Conservation (phyloP, 306 rosid genomes). For the Fagus sylvatica region DNA sequence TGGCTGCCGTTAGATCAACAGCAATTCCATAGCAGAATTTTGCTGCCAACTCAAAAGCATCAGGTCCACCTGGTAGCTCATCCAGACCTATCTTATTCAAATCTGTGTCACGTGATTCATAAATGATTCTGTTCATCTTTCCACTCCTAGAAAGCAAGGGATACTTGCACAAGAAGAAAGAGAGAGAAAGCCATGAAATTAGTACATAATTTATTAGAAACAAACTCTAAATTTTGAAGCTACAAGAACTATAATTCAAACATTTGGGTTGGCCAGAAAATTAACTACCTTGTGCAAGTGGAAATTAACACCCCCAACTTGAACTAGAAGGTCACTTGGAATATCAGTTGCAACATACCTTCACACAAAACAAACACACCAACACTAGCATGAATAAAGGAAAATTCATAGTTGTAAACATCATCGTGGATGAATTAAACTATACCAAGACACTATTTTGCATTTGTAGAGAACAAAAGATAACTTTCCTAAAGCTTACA, state of each 20-base stretch:
- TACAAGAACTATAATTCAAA: neutral
- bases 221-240: neutral
- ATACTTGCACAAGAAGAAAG: conserved; percentile 49
- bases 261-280: neutral
- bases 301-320: conserved; percentile 67
- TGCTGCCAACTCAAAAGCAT: conserved; percentile 85
- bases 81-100: conserved; percentile 67
- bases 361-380: conserved; percentile 1
- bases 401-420: neutral
- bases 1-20: conserved; percentile 92
- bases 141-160: conserved; percentile 93
- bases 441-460: neutral
- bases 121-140: conserved; percentile 77
- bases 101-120: conserved; percentile 64
- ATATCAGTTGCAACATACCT: conserved; percentile 95
- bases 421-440: neutral
- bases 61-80: conserved; percentile 91
- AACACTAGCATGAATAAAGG: neutral
- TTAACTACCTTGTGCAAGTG: conserved; percentile 81
- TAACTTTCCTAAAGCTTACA: neutral
- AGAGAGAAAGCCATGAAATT: neutral
- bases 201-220: neutral
- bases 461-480: neutral
- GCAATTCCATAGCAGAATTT: conserved; percentile 92
- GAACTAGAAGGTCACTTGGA: conserved; percentile 82